Percentiles rank a stretch among this genome's conserved stretches.
Evolutionary conservation across 2,329 filamentous ascomycete species (phyloP).

Genomic region (Xylariomycetidae sp.): DNA sequence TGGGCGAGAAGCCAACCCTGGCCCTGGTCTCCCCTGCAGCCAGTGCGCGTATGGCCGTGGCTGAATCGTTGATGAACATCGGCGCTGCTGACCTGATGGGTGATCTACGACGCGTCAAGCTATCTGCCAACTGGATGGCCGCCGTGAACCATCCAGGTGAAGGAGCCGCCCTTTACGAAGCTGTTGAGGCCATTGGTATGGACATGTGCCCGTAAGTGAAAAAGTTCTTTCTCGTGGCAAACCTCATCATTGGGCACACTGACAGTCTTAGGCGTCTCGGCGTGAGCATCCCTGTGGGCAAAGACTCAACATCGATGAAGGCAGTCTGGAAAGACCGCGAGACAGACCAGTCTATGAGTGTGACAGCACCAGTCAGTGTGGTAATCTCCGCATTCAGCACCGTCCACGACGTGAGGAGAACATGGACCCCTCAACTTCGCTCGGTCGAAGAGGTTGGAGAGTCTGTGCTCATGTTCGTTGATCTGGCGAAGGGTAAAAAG

Average conservation of each 20-base stretch:
- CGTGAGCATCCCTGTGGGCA: slow-evolving; percentile 90
- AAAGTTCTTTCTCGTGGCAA: no score
- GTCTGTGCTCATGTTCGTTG: slow-evolving; percentile 82
- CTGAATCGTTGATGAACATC: slow-evolving; percentile 87
- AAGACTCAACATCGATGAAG: slow-evolving; percentile 99
- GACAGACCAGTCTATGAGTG: slow-evolving; percentile 66
- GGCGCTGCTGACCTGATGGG: slow-evolving; percentile 63
- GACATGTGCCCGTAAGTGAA: slow-evolving; percentile 75
- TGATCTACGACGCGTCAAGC: slow-evolving; percentile 70
- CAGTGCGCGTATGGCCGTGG: slow-evolving; percentile 94
- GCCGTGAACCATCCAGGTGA: slow-evolving; percentile 91
- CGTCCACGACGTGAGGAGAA: slow-evolving; percentile 74
- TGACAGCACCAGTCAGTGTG: slow-evolving; percentile 85
- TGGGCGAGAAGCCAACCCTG: slow-evolving; percentile 41
- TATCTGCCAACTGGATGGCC: slow-evolving; percentile 99
- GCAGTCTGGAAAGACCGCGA: slow-evolving; percentile 80
- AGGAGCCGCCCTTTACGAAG: slow-evolving; percentile 86
- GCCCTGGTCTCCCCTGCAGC: slow-evolving; percentile 85
- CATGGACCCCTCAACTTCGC: slow-evolving; percentile 88
- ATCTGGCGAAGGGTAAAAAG: slow-evolving; percentile 74
- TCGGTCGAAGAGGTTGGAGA: slow-evolving; percentile 83
- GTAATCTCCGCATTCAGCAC: slow-evolving; percentile 87
- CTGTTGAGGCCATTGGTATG: slow-evolving; percentile 87
- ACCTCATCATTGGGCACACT: not conserved
- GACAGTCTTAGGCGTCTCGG: slow-evolving; percentile 45